A percentile compares a stretch with the other conserved stretches of the same genome.
Evolutionary conservation across 2,329 filamentous ascomycete species (phyloP).

Genomic region (Trichoderma afroharzianum): DNA sequence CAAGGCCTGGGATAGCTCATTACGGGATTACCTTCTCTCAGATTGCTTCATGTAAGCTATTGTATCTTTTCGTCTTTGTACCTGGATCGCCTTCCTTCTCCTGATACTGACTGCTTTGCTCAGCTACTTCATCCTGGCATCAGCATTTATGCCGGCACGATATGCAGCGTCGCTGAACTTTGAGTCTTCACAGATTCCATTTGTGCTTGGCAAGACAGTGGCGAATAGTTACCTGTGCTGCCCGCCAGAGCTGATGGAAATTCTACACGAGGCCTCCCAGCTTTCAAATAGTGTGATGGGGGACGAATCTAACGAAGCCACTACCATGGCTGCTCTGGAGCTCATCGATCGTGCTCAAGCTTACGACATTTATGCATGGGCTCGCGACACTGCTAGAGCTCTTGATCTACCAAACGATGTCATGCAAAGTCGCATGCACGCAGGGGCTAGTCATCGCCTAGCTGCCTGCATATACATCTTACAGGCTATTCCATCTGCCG

Average conservation of each 20-base stretch:
- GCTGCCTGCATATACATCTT: slow-evolving; percentile 46
- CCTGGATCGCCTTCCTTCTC: not conserved
- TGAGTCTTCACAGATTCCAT: slow-evolving; percentile 34
- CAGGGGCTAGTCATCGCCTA: slow-evolving; percentile 42
- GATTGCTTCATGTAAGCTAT: slow-evolving; percentile 44
- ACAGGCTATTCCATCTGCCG: slow-evolving; percentile 35
- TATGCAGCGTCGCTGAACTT: slow-evolving; percentile 34
- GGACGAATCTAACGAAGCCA: slow-evolving; percentile 28
- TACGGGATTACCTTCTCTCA: slow-evolving; percentile 45
- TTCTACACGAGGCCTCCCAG: slow-evolving; percentile 41
- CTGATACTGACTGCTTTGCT: not conserved
- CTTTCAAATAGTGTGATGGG: slow-evolving; percentile 33
- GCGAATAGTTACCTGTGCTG: slow-evolving; percentile 47
- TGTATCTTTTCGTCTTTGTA: not conserved
- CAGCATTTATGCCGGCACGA: slow-evolving; percentile 39
- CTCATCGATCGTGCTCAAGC: slow-evolving; percentile 37
- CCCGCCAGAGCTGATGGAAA: slow-evolving; percentile 42
- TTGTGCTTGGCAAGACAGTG: slow-evolving; percentile 38
- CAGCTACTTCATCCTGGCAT: slow-evolving; percentile 45
- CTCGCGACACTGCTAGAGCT: slow-evolving; percentile 34
- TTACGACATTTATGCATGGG: slow-evolving; percentile 42
- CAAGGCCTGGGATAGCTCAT: slow-evolving; percentile 31
- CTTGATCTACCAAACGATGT: slow-evolving; percentile 33
- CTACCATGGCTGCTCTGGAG: slow-evolving; percentile 30
- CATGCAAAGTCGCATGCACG: slow-evolving; percentile 36